Evolutionary conservation across 345 rosid species (phyloP).

Genomic region (Pseudoturritis turrita): DNA sequence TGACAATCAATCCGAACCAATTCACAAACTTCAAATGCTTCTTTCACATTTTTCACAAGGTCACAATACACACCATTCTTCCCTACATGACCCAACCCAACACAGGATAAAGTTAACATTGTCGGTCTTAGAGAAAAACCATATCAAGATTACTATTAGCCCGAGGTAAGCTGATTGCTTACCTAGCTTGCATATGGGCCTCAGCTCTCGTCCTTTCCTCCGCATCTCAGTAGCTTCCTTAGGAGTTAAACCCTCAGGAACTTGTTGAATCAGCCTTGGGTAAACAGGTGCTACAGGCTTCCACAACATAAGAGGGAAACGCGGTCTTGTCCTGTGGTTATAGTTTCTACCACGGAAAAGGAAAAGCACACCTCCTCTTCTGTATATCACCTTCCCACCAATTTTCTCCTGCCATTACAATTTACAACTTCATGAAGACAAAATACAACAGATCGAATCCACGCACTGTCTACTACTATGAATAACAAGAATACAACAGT

Average conservation of each 20-base stretch:
- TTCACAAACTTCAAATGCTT: constrained; percentile 94
- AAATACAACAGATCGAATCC: not conserved
- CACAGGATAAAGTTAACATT: not conserved
- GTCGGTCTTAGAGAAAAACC: not conserved
- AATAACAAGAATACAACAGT: not conserved
- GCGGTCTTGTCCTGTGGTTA: constrained; percentile 71
- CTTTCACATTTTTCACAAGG: constrained; percentile 61
- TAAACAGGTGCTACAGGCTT: constrained; percentile 75
- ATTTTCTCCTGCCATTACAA: constrained; percentile 63
- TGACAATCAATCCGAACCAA: constrained; percentile 76
- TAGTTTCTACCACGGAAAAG: constrained; percentile 95
- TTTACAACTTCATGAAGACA: constrained; percentile 1
- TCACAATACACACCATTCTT: constrained; percentile 82
- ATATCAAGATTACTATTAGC: not conserved
- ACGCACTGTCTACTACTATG: not conserved
- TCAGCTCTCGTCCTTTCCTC: constrained; percentile 63
- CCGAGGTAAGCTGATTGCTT: not conserved
- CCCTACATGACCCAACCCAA: constrained; percentile 36
- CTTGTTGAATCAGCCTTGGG: constrained; percentile 64
- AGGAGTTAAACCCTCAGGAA: constrained; percentile 67
- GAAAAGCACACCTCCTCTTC: constrained; percentile 68
- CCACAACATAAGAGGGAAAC: constrained; percentile 94
- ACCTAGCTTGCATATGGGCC: constrained; percentile 87
- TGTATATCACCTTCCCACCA: constrained; percentile 81
- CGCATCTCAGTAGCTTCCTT: constrained; percentile 77